Evolutionary conservation across 2,329 filamentous ascomycete genomes (phyloP).

Genomic region (Fusarium succisae): DNA sequence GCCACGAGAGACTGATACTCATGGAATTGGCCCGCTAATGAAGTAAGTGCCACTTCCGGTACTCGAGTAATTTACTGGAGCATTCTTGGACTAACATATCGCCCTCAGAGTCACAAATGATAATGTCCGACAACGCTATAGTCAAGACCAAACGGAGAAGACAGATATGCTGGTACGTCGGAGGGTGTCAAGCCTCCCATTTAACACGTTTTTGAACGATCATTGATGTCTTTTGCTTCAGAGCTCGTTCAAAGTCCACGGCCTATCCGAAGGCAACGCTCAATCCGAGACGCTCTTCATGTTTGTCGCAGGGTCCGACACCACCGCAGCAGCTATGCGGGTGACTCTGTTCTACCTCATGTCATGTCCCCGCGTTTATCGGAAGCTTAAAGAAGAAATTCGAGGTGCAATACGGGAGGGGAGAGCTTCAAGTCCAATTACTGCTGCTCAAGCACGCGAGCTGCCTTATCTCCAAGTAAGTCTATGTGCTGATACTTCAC

Average conservation of each 20-base stretch:
- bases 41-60: neutral
- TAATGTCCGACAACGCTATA: neutral
- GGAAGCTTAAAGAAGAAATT: constrained; percentile 1
- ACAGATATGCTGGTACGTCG: neutral
- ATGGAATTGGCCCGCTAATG: neutral
- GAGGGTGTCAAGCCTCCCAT: accelerated
- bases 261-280: neutral
- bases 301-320: constrained; percentile 4
- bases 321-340: neutral
- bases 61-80: too few species aligned
- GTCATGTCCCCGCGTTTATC: neutral
- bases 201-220: accelerated
- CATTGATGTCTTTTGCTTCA: accelerated
- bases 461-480: neutral
- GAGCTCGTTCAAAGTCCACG: neutral
- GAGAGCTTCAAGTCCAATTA: neutral
- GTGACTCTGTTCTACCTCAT: neutral
- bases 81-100: accelerated
- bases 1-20: neutral
- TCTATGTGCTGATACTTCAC: accelerated
- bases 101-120: neutral
- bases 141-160: neutral
- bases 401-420: neutral
- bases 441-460: neutral
- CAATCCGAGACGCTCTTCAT: neutral